Percentiles rank a stretch among this genome's conserved stretches.
Conservation (phyloP, 164 flowering plant species). For the Magnolia kwangsiensis region DNA sequence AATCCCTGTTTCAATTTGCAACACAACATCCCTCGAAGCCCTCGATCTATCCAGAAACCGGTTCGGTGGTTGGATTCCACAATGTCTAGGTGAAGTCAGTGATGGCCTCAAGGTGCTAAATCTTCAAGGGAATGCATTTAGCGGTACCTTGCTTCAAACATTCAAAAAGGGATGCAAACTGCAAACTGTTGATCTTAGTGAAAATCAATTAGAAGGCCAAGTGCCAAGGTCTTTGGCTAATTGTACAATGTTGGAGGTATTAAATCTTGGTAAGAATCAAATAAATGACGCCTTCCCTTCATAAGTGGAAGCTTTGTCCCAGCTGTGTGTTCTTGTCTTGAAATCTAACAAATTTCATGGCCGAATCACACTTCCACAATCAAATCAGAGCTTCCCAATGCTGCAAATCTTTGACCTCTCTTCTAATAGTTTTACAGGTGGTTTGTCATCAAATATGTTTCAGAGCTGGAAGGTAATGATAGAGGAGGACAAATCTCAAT, state of each 20-base stretch:
- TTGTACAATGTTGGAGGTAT: conserved; percentile 48
- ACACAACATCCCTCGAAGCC: conserved; percentile 27
- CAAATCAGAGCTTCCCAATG: conserved; percentile 17
- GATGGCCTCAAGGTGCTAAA: conserved; percentile 34
- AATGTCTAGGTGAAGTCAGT: conserved; percentile 28
- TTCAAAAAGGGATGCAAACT: conserved; percentile 31
- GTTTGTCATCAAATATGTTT: conserved; percentile 17
- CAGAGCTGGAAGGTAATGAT: conserved; percentile 29
- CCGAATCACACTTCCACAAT: conserved; percentile 8
- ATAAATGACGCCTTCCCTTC: conserved; percentile 48
- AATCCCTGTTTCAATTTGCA: conserved; percentile 53
- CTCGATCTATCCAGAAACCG: conserved; percentile 48
- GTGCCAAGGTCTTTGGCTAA: conserved; percentile 50
- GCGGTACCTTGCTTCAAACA: conserved; percentile 33
- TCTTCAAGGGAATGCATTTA: conserved; percentile 35
- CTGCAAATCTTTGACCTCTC: conserved; percentile 58
- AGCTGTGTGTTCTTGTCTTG: conserved; percentile 51
- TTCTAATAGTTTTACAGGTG: conserved; percentile 41
- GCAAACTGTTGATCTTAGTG: conserved; percentile 38
- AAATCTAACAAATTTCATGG: conserved; percentile 50
- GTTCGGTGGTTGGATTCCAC: conserved; percentile 37
- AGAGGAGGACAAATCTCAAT: background rate
- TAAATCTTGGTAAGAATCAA: conserved; percentile 55
- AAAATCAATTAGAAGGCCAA: conserved; percentile 43
- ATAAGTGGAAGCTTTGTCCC: conserved; percentile 28